Conservation (phyloP, 192 early-diverging fungal genomes). For the Coemansia sp. region DNA sequence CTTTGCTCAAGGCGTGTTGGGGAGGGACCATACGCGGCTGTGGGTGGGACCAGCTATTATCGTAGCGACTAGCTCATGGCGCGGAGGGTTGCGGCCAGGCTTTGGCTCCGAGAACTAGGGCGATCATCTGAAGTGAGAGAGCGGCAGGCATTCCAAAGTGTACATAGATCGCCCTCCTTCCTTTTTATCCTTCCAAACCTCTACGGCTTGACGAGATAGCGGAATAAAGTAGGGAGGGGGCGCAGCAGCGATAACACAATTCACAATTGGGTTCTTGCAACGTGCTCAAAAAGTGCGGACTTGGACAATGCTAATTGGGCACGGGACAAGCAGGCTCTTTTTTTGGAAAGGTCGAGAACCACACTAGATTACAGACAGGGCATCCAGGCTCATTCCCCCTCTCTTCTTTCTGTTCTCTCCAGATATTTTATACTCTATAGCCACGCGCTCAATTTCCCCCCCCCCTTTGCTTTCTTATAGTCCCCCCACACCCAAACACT, state of each 20-base stretch:
- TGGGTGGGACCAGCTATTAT: not conserved
- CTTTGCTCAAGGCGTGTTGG: not conserved
- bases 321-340: not conserved
- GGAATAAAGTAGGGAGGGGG: not conserved
- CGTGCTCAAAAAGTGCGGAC: slow-evolving; percentile 8
- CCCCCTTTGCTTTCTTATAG: not conserved
- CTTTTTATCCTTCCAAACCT: not conserved
- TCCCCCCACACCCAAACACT: not conserved
- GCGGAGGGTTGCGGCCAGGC: not conserved
- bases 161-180: not conserved
- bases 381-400: slow-evolving; percentile 11
- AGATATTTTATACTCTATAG: slow-evolving; percentile 8
- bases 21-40: not conserved
- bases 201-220: not conserved
- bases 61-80: not conserved
- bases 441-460: slow-evolving; percentile 1
- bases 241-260: slow-evolving; percentile 2
- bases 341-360: not conserved
- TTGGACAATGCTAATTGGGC: slow-evolving; percentile 51
- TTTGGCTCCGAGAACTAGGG: not conserved
- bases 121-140: too few relatives aligned
- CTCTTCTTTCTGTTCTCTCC: slow-evolving; percentile 9
- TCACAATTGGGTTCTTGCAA: not conserved
- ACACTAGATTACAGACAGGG: not conserved
- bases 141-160: too few relatives aligned